phyloP scores from a whole-genome alignment of 2,329 filamentous ascomycete species.

The Pseudogymnoascus sp. region DNA sequence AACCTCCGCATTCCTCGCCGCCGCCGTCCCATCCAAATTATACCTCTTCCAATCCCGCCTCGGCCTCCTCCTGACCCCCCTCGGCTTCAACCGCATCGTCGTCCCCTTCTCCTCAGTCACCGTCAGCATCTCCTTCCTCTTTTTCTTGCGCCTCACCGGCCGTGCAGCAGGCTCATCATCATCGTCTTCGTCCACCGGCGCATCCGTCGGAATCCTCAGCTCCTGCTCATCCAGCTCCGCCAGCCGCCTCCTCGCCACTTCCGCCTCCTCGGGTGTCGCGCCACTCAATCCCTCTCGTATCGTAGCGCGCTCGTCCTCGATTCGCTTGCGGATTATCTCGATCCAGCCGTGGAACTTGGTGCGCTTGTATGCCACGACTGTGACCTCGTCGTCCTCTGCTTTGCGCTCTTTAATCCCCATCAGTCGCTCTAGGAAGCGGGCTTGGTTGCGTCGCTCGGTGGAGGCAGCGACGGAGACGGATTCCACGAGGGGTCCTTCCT shows the following conservation, averaged over 20 bases:
- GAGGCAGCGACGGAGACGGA: conserved; percentile 22
- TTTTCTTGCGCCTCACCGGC: conserved; percentile 2
- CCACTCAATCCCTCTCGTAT: conserved; percentile 13
- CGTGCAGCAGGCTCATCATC: conserved; percentile 2
- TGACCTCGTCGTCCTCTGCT: conserved; percentile 61
- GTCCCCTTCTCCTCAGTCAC: not conserved
- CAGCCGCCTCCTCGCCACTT: not conserved
- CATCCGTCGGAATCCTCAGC: not conserved
- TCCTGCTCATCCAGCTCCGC: conserved; percentile 14
- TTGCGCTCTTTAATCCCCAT: conserved; percentile 58
- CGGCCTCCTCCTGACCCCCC: conserved; percentile 3
- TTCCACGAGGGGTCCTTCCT: not conserved
- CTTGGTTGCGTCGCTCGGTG: conserved; percentile 37
- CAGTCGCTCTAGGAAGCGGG: conserved; percentile 57
- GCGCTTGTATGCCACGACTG: conserved; percentile 45
- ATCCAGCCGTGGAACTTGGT: conserved; percentile 23
- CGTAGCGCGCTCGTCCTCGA: conserved; percentile 19
- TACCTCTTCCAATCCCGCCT: conserved; percentile 10
- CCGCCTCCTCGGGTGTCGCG: not conserved
- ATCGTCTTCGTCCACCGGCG: not conserved
- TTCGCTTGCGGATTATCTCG: conserved; percentile 15
- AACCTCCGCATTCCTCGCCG: not conserved
- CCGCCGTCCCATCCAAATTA: not conserved
- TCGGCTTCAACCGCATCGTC: not conserved
- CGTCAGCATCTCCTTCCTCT: not conserved